Evolutionary conservation across 1,284 basidiomycete species (phyloP).

Genomic region (Moesziomyces globuligerus): DNA sequence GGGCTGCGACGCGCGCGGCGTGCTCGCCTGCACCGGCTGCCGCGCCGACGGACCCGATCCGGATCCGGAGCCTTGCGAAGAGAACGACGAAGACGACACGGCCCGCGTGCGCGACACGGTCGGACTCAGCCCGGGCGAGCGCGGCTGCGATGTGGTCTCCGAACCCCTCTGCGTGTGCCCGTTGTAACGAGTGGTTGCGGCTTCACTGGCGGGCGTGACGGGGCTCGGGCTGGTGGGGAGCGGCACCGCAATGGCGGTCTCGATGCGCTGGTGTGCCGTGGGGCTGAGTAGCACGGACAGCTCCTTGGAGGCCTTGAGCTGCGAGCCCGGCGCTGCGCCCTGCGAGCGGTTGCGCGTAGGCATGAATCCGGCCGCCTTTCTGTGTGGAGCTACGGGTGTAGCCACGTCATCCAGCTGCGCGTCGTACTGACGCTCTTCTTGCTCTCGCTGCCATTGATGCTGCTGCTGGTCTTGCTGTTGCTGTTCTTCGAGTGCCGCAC

Average conservation of each 20-base stretch:
- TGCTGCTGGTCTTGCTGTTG: constrained; percentile 8
- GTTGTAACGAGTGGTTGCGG: constrained; percentile 14
- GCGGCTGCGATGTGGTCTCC: constrained; percentile 15
- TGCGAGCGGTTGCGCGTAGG: constrained; percentile 22
- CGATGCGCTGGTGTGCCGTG: constrained; percentile 26
- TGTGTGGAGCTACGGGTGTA: constrained; percentile 23
- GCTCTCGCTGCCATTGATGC: constrained; percentile 18
- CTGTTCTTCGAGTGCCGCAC: constrained; percentile 16
- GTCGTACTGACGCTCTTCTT: not conserved
- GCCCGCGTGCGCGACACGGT: constrained; percentile 19
- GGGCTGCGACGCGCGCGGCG: constrained; percentile 3
- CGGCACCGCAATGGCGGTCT: constrained; percentile 33
- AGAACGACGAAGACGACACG: constrained; percentile 36
- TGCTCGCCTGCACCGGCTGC: constrained; percentile 7
- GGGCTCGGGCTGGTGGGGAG: constrained; percentile 39
- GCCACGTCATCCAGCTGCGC: constrained; percentile 15
- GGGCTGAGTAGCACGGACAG: constrained; percentile 33
- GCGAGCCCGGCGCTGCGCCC: not conserved
- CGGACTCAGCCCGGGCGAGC: constrained; percentile 30
- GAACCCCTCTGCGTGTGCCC: constrained; percentile 16
- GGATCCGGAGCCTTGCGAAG: constrained; percentile 34
- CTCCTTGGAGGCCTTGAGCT: constrained; percentile 19
- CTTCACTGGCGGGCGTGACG: not conserved
- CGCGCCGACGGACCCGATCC: constrained; percentile 13
- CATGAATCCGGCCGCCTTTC: constrained; percentile 34